These are phyloP conservation scores for Cytospora paraplurivora DNA, from an alignment of 2,329 filamentous ascomycete species.

Conservation along the genomic window DNA sequence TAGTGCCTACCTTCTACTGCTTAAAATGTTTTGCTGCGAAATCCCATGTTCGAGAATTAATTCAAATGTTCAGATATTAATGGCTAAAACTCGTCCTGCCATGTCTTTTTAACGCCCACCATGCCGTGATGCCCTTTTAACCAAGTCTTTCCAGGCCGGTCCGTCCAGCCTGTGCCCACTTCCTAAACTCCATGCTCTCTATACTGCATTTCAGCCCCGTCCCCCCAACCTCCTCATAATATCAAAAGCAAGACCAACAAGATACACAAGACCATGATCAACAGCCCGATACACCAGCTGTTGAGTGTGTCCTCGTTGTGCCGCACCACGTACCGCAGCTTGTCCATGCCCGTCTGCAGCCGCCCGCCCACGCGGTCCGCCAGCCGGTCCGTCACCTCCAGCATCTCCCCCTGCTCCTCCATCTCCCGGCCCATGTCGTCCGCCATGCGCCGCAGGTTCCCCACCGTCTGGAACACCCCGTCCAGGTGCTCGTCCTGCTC, in stretches of 20 bases:
- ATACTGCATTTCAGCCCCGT: slow-evolving; percentile 1
- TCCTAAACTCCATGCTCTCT: slow-evolving; percentile 11
- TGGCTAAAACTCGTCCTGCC: not conserved
- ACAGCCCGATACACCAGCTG: slow-evolving; percentile 85
- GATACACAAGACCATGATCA: slow-evolving; percentile 87
- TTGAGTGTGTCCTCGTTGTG: slow-evolving; percentile 87
- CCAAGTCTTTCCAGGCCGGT: not conserved
- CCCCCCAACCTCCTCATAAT: slow-evolving; percentile 44
- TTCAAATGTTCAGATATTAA: not conserved
- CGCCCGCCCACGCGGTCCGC: slow-evolving; percentile 87
- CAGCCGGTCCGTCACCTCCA: slow-evolving; percentile 80
- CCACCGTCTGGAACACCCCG: slow-evolving; percentile 89
- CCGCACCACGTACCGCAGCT: slow-evolving; percentile 80
- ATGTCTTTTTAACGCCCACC: not conserved
- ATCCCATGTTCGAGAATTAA: not conserved
- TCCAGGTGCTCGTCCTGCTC: slow-evolving; percentile 94
- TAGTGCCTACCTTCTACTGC: not conserved
- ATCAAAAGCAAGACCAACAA: slow-evolving; percentile 77
- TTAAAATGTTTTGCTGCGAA: not conserved
- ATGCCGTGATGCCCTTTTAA: not conserved
- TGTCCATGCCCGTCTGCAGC: slow-evolving; percentile 82
- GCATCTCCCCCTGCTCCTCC: slow-evolving; percentile 89
- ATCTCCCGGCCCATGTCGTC: slow-evolving; percentile 95
- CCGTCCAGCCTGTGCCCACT: not conserved
- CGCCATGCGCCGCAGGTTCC: slow-evolving; percentile 85